phyloP scores from a whole-genome alignment of 345 rosid genomes.

The Cardamine chenopodiifolia region DNA sequence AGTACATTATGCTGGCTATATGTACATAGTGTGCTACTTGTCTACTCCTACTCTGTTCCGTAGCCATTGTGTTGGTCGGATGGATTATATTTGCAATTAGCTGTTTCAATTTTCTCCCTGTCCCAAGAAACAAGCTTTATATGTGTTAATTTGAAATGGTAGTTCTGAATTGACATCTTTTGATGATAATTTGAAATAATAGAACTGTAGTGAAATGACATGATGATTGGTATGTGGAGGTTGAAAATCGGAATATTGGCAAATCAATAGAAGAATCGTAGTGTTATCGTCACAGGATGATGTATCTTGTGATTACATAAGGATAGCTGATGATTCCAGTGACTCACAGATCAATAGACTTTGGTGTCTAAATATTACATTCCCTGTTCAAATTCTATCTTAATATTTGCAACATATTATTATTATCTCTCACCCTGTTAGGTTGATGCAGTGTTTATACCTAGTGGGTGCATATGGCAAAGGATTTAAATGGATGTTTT shows the following conservation, averaged over 20 bases:
- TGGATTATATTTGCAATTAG: not conserved
- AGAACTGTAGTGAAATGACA: not conserved
- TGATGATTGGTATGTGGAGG: not conserved
- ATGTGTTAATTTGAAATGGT: not conserved
- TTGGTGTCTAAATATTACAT: not conserved
- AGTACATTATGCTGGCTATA: not conserved
- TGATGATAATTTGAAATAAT: not conserved
- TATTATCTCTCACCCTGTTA: conserved; percentile 19
- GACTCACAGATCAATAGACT: not conserved
- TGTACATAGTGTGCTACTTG: not conserved
- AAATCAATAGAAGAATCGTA: not conserved
- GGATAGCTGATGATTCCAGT: not conserved
- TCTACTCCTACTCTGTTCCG: not conserved
- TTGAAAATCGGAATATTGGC: not conserved
- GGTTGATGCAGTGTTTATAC: conserved; percentile 72
- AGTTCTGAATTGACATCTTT: not conserved
- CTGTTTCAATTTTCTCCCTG: not conserved
- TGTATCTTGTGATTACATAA: not conserved
- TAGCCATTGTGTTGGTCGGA: not conserved
- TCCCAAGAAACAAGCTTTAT: not conserved
- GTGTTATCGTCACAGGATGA: not conserved
- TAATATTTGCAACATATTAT: not conserved
- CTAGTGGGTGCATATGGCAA: conserved; percentile 72
- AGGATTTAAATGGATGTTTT: conserved; percentile 69
- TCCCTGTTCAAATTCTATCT: not conserved